Evolutionary conservation across 2,329 filamentous ascomycete genomes (phyloP).

Genomic region (Simplicillium sp.): DNA sequence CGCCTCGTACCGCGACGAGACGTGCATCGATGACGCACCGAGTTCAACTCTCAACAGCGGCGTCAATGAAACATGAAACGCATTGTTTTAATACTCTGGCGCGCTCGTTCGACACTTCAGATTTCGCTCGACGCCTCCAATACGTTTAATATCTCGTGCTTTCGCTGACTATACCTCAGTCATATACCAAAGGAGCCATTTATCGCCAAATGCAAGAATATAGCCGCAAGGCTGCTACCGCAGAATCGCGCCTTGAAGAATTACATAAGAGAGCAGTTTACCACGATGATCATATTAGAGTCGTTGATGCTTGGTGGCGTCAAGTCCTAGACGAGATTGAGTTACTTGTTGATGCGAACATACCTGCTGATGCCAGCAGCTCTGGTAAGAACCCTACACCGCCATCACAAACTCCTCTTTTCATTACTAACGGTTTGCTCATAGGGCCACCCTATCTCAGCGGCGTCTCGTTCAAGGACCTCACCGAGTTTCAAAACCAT

Average conservation of each 20-base stretch:
- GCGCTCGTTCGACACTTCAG: too few species aligned
- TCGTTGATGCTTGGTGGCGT: conserved; percentile 88
- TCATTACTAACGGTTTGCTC: conserved; percentile 14
- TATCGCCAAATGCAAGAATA: conserved; percentile 97
- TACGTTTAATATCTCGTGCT: not conserved
- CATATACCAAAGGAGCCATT: conserved; percentile 75
- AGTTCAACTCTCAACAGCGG: too few species aligned
- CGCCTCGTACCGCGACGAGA: too few species aligned
- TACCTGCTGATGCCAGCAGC: conserved; percentile 31
- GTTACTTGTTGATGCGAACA: conserved; percentile 41
- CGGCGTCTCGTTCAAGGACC: conserved; percentile 51
- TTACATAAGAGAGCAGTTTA: conserved; percentile 67
- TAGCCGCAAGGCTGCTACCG: conserved; percentile 75
- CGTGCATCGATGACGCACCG: too few species aligned
- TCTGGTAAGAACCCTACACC: conserved; percentile 23
- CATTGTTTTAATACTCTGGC: too few species aligned
- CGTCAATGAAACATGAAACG: too few species aligned
- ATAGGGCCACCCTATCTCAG: conserved; percentile 47
- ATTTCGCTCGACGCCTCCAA: too few species aligned
- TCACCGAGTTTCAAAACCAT: conserved; percentile 70
- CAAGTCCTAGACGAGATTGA: conserved; percentile 64
- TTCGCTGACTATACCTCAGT: conserved; percentile 19
- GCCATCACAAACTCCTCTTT: too few species aligned
- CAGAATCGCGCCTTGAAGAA: conserved; percentile 75
- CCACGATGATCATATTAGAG: conserved; percentile 86